Base-by-base conservation (phyloP, 108 stramenopile genomes). In the Nannochloropsis salina region DNA sequence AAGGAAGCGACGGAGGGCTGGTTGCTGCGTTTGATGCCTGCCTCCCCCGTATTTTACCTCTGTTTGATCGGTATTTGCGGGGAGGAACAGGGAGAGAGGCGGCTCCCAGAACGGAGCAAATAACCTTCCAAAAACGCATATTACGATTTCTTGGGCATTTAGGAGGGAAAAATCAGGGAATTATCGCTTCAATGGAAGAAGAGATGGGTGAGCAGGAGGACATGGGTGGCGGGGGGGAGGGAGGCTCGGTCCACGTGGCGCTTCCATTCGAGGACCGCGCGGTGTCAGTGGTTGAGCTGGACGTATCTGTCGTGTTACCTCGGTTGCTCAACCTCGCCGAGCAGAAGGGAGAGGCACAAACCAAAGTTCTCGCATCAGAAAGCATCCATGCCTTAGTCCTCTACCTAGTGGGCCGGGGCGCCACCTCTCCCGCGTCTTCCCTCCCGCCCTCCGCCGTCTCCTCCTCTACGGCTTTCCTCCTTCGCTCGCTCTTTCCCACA, bases 301-400 rank as follows among this genome's bases (percentile, higher is more conserved):
- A 41, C 11, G 80, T 41, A 4, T 11, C 21, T n/a, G 40, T 81
- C 22, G 22, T 81, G 80, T 0, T 41, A 40, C 80, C 40, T n/a
- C 80, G 31, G 12, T 40, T 41, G 80, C 31, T 41, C 11, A n/a
- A 47, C 43, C 82, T 88, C 8, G 88, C 88, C 9, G 41, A 22
- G 31, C 43, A 85, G 42, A 61, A 85, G 42, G 88, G 88, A 21
- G 51, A 80, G 5, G 31, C 45, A 41, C 88, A 88, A 81, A 85
- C 88, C 74, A 88, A 88, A 61, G 84, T 84, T 61, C 88, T 88
- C 20, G 88, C 88, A 9, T 84, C 88, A 10, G 88, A 88, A 44
- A 82, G 81, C 82, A 80, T 88, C 9, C 88, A 88, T 22, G 88
- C 88, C 47, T 80, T 88, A 80, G 84, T 88, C 9, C 84, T 88